Evolutionary conservation across 2,329 filamentous ascomycete genomes (phyloP).

Genomic region (Cladosporium oxysporum): DNA sequence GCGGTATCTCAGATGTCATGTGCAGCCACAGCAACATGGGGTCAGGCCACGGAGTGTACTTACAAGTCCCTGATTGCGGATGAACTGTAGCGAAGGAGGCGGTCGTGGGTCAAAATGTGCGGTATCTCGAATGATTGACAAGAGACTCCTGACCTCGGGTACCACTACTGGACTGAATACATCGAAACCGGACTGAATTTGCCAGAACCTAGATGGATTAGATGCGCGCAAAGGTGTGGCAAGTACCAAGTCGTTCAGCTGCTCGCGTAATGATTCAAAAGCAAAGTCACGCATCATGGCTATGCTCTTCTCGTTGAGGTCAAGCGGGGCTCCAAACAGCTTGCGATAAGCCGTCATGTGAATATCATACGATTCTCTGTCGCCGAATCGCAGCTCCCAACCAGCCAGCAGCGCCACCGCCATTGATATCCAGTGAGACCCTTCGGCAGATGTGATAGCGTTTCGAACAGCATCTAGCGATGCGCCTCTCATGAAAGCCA

Average conservation of each 20-base stretch:
- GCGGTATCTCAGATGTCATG: background rate
- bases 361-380: conserved; percentile 25
- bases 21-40: background rate
- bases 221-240: conserved; percentile 2
- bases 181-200: conserved; percentile 24
- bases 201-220: background rate
- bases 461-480: conserved; percentile 27
- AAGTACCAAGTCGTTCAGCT: conserved; percentile 22
- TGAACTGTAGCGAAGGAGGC: background rate
- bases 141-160: conserved; percentile 26
- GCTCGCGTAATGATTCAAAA: conserved; percentile 25
- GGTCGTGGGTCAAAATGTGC: conserved; percentile 13
- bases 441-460: conserved; percentile 20
- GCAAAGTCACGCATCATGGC: conserved; percentile 26
- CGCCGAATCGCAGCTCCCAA: conserved; percentile 31
- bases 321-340: conserved; percentile 10
- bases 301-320: conserved; percentile 25
- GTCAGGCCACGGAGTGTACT: background rate
- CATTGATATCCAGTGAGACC: conserved; percentile 25
- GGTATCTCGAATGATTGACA: conserved; percentile 20
- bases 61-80: conserved; percentile 23
- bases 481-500: conserved; percentile 27
- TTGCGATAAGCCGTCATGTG: conserved; percentile 25
- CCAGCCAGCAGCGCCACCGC: conserved; percentile 30
- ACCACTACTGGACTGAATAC: conserved; percentile 18